Conservation (phyloP, 306 rosid species). For the Trichosanthes truncata region DNA sequence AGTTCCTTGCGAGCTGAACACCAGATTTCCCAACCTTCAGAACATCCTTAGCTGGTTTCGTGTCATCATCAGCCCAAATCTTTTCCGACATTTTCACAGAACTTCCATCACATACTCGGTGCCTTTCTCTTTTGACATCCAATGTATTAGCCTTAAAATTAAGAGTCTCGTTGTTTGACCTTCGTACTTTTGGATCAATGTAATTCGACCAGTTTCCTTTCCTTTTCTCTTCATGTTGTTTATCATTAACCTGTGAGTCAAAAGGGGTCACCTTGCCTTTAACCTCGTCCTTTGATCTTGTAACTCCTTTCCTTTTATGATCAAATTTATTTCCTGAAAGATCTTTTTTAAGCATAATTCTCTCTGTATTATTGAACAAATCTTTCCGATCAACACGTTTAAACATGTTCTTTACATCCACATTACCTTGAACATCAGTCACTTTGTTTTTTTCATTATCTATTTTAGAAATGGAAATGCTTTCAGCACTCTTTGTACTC, state of each 20-base stretch:
- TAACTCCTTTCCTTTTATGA: constrained; percentile 12
- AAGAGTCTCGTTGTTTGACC: not conserved
- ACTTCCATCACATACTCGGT: constrained; percentile 6
- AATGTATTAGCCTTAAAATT: not conserved
- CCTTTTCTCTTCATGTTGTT: constrained; percentile 13
- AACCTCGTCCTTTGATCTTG: constrained; percentile 18
- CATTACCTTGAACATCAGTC: constrained; percentile 12
- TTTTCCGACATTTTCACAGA: constrained; percentile 12
- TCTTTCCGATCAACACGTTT: constrained; percentile 14
- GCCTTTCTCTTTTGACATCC: constrained; percentile 9
- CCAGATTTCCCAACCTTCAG: constrained; percentile 19
- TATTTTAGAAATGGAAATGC: constrained; percentile 16
- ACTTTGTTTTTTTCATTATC: constrained; percentile 11
- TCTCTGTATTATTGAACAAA: constrained; percentile 6
- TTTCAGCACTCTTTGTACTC: constrained; percentile 15
- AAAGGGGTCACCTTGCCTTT: constrained; percentile 16
- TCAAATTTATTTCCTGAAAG: constrained; percentile 3
- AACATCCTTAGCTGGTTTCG: constrained; percentile 16
- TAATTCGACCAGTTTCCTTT: constrained; percentile 18
- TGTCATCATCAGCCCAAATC: constrained; percentile 9
- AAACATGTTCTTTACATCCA: constrained; percentile 15
- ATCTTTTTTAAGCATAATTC: constrained; percentile 7
- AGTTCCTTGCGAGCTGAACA: constrained; percentile 22
- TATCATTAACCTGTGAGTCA: constrained; percentile 21
- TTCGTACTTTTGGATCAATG: constrained; percentile 12